Conservation (phyloP, 345 rosid species). For the Erysimum cheiranthoides region DNA sequence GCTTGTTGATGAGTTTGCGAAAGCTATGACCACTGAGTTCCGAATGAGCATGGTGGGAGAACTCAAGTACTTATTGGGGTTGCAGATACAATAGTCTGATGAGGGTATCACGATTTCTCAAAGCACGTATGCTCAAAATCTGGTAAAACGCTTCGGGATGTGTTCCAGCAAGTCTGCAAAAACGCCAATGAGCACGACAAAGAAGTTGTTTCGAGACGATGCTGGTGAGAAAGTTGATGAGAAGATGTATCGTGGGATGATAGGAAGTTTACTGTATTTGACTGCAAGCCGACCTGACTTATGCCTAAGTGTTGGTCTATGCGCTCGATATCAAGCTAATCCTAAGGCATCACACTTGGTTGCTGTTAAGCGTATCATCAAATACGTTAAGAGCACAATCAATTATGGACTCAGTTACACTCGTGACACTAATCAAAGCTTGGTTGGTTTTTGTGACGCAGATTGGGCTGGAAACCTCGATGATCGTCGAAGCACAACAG, state of each 20-base stretch:
- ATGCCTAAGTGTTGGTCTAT: background rate
- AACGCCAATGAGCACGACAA: background rate
- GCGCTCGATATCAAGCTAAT: background rate
- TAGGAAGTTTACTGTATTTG: background rate
- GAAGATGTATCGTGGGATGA: accelerated
- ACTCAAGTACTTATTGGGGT: background rate
- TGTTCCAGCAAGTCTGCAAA: background rate
- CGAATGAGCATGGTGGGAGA: background rate
- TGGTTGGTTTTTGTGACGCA: background rate
- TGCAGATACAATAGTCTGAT: background rate
- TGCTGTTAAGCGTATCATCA: background rate
- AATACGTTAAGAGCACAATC: background rate
- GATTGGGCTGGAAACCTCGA: background rate
- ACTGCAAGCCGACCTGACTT: background rate
- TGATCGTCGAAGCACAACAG: no score
- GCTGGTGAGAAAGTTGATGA: background rate
- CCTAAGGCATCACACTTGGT: background rate
- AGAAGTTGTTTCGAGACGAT: background rate
- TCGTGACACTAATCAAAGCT: background rate
- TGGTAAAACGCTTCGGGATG: background rate
- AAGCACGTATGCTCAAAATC: background rate
- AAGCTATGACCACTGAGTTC: background rate
- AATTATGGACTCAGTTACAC: background rate
- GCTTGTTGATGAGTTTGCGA: background rate
- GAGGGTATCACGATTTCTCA: background rate